Evolutionary conservation across 805 yeast genomes (phyloP).

Genomic region (Saturnispora dispora): DNA sequence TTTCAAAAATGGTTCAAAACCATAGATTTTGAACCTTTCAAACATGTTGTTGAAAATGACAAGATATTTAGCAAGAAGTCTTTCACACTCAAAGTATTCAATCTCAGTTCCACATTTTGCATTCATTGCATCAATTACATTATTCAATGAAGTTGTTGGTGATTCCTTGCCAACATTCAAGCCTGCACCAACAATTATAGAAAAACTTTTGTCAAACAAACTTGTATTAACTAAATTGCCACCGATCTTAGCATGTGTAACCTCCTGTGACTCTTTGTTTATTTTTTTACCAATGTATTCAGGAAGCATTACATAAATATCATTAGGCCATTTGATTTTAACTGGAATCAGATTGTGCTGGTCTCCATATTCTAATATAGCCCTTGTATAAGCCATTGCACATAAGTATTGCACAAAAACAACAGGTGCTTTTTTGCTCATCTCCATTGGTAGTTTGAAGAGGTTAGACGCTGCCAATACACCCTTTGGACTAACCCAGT

Average conservation of each 20-base stretch:
- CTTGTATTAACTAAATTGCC: conserved; percentile 83
- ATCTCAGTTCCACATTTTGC: conserved; percentile 31
- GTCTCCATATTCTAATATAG: conserved; percentile 47
- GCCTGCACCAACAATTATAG: conserved; percentile 79
- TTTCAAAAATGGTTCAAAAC: conserved; percentile 59
- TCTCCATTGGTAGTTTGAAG: conserved; percentile 42
- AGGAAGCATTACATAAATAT: conserved; percentile 68
- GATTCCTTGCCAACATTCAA: conserved; percentile 75
- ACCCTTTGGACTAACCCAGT: conserved; percentile 93
- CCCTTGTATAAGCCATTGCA: conserved; percentile 74
- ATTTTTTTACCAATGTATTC: conserved; percentile 34
- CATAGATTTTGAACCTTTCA: conserved; percentile 47
- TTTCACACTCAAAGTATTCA: conserved; percentile 31
- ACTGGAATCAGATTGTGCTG: conserved; percentile 66
- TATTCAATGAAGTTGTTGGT: conserved; percentile 84
- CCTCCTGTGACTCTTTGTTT: conserved; percentile 33
- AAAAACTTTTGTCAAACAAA: conserved; percentile 48
- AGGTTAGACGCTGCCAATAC: conserved; percentile 76
- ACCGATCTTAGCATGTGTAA: conserved; percentile 64
- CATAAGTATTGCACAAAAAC: conserved; percentile 83
- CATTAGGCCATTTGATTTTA: conserved; percentile 94
- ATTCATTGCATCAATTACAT: conserved; percentile 57
- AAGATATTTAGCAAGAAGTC: conserved; percentile 59
- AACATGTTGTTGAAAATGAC: conserved; percentile 56
- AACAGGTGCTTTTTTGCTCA: conserved; percentile 40